Conservation (phyloP, 2,329 filamentous ascomycete species). For the Aspergillus jensenii region DNA sequence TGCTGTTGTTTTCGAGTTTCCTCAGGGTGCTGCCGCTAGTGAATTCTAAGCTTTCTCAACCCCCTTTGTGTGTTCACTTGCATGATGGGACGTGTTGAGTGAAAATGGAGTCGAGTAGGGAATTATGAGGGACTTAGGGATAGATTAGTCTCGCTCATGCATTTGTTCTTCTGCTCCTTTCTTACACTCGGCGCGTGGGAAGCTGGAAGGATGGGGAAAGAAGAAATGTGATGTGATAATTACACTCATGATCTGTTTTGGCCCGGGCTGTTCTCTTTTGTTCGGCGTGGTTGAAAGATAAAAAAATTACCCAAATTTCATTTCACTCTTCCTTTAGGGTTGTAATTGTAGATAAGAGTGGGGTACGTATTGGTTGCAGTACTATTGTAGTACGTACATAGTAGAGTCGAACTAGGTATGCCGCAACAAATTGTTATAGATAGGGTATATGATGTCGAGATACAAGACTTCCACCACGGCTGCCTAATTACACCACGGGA, state of each 20-base stretch:
- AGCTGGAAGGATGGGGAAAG: not conserved
- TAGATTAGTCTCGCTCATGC: not conserved
- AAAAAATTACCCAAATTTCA: constrained; percentile 17
- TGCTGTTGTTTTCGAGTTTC: constrained; percentile 98
- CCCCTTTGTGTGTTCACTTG: not conserved
- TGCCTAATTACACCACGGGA: no score
- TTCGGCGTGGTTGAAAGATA: constrained; percentile 22
- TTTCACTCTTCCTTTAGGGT: not conserved
- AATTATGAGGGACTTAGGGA: not conserved
- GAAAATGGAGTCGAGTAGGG: not conserved
- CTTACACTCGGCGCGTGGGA: not conserved
- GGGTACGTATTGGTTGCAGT: no score
- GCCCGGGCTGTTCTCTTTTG: constrained; percentile 21
- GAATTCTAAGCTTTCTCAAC: constrained; percentile 68
- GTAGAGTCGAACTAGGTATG: not conserved
- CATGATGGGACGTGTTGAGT: not conserved
- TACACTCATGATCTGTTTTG: constrained; percentile 24
- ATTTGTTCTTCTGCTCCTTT: not conserved
- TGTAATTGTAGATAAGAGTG: constrained; percentile 7
- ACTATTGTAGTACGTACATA: not conserved
- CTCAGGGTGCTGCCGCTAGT: constrained; percentile 69
- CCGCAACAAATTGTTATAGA: no score
- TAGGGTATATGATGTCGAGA: no score
- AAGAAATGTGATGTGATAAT: constrained; percentile 23
- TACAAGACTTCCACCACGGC: no score